Conservation (phyloP, 257 asterid species). For the Striga asiatica region DNA sequence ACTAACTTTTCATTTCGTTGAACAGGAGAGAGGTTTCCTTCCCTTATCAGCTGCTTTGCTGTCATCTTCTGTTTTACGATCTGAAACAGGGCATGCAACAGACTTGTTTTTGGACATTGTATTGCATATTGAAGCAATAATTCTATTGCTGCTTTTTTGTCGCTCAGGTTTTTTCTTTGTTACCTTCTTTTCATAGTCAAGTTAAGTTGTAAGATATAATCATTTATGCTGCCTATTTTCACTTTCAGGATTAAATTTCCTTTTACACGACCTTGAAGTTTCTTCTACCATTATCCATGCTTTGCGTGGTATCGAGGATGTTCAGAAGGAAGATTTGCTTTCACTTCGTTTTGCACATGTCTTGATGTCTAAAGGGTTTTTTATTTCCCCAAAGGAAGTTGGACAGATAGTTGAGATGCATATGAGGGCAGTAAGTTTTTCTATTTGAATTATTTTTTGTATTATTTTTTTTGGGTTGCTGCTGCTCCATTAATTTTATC, state of each 20-base stretch:
- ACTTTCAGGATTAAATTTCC: slow-evolving; percentile 70
- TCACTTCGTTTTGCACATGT: slow-evolving; percentile 76
- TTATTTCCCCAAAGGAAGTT: slow-evolving; percentile 61
- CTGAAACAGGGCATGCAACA: slow-evolving; percentile 45
- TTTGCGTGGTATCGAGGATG: slow-evolving; percentile 50
- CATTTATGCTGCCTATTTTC: slow-evolving; percentile 19
- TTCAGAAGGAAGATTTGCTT: slow-evolving; percentile 44
- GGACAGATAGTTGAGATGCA: slow-evolving; percentile 73
- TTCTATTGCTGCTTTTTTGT: slow-evolving; percentile 61
- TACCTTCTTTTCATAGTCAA: background rate
- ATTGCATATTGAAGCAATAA: slow-evolving; percentile 58
- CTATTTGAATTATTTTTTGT: background rate
- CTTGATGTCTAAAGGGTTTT: slow-evolving; percentile 74
- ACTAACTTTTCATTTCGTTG: slow-evolving; percentile 19
- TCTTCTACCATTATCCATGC: slow-evolving; percentile 55
- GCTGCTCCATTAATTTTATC: background rate
- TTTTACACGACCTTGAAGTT: slow-evolving; percentile 67
- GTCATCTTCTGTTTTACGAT: slow-evolving; percentile 60
- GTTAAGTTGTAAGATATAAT: slow-evolving; percentile 13
- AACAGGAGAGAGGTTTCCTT: slow-evolving; percentile 96
- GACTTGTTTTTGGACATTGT: slow-evolving; percentile 59
- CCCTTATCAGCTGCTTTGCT: slow-evolving; percentile 90
- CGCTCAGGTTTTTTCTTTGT: slow-evolving; percentile 59
- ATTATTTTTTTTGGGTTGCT: slow-evolving; percentile 13
- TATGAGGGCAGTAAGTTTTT: slow-evolving; percentile 60